These are phyloP conservation scores for Penicillium canariense DNA, from an alignment of 495 filamentous ascomycete species.

Conservation along the genomic window DNA sequence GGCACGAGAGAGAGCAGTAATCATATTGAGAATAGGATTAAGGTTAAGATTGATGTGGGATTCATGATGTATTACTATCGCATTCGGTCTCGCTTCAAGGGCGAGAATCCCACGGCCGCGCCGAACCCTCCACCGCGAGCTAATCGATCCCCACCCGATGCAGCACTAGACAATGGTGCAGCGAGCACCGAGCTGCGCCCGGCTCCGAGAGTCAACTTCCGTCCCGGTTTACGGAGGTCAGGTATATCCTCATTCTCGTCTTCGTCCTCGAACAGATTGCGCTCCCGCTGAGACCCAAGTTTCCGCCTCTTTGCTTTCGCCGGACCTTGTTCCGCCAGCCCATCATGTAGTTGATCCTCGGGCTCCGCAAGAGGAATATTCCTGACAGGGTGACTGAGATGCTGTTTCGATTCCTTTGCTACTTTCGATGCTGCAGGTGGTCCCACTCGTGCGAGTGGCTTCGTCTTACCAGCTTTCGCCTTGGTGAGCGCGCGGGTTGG, in stretches of 20 bases:
- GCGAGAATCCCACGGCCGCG: constrained; percentile 62
- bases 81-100: constrained; percentile 76
- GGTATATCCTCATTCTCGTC: constrained; percentile 50
- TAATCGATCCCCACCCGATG: constrained; percentile 13
- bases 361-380: constrained; percentile 1
- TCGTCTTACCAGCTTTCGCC: constrained; percentile 3
- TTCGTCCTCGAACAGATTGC: constrained; percentile 75
- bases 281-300: constrained; percentile 58
- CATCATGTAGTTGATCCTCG: constrained; percentile 5
- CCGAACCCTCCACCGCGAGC: constrained; percentile 25
- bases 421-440: neutral
- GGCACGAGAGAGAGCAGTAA: too few species aligned
- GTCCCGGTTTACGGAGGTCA: constrained; percentile 30
- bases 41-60: neutral
- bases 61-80: constrained; percentile 19
- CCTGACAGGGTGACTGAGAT: neutral
- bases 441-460: constrained; percentile 4
- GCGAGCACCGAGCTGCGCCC: constrained; percentile 19
- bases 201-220: constrained; percentile 27
- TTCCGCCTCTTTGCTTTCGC: constrained; percentile 74
- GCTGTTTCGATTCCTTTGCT: constrained; percentile 8
- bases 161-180: constrained; percentile 18
- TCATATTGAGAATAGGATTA: too few species aligned
- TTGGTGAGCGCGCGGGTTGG: neutral
- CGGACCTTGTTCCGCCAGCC: constrained; percentile 35